Evolutionary conservation across 2,329 filamentous ascomycete species (phyloP).

Genomic region (Sclerotinia minor): DNA sequence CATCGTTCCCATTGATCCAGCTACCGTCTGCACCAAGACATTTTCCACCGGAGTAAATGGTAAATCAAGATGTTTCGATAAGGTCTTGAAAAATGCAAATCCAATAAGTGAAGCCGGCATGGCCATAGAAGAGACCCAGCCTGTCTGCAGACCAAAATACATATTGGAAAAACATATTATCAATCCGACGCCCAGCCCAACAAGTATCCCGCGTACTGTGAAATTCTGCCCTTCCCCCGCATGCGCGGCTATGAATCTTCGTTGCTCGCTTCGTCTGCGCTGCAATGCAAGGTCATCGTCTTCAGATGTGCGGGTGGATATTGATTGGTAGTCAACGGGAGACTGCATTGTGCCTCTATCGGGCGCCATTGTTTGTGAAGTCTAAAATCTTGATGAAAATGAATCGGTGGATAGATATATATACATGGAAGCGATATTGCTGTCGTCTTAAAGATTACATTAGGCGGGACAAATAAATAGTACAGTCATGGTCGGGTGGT

Average conservation of each 20-base stretch:
- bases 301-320: slow-evolving; percentile 29
- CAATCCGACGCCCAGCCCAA: slow-evolving; percentile 80
- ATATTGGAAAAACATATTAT: slow-evolving; percentile 97
- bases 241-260: slow-evolving; percentile 38
- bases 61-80: slow-evolving; percentile 69
- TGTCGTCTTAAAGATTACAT: background rate
- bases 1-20: slow-evolving; percentile 95
- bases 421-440: background rate
- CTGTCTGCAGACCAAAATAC: slow-evolving; percentile 94
- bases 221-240: slow-evolving; percentile 62
- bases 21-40: slow-evolving; percentile 93
- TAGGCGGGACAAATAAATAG: slow-evolving; percentile 3
- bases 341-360: slow-evolving; percentile 32
- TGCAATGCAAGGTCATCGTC: slow-evolving; percentile 25
- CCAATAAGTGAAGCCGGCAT: slow-evolving; percentile 95
- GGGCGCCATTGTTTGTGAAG: slow-evolving; percentile 31
- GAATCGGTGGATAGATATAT: background rate
- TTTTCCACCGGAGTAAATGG: slow-evolving; percentile 96
- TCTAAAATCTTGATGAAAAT: background rate
- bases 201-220: slow-evolving; percentile 75
- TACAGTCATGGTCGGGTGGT: background rate
- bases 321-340: slow-evolving; percentile 33
- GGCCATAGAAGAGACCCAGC: slow-evolving; percentile 84
- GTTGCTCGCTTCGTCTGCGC: slow-evolving; percentile 37
- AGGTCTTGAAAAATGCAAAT: slow-evolving; percentile 85